Conservation (phyloP, 2,329 filamentous ascomycete species). For the Colletotrichum sp. region DNA sequence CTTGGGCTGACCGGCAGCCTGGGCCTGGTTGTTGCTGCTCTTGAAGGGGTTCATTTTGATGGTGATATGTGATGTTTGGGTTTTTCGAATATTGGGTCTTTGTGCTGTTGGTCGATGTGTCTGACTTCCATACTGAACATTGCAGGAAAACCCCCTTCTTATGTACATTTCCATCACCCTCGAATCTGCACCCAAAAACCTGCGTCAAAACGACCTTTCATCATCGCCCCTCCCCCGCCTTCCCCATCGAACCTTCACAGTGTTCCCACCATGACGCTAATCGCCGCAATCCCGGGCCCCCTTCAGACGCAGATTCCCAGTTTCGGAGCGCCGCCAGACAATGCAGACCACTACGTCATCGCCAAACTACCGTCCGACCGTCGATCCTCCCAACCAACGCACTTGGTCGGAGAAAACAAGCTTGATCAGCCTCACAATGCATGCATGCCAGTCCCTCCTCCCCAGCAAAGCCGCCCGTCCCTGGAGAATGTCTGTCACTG, state of each 20-base stretch:
- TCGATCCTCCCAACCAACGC: not conserved
- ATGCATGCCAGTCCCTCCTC: not conserved
- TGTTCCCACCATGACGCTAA: constrained; percentile 6
- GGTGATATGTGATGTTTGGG: not conserved
- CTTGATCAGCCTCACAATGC: not conserved
- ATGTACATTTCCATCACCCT: not conserved
- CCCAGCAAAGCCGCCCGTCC: not conserved
- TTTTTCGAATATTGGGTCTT: no score
- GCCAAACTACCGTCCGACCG: not conserved
- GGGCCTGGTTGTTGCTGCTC: constrained; percentile 1
- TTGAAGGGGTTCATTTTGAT: constrained; percentile 10
- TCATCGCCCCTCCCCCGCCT: constrained; percentile 2
- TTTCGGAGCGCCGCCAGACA: not conserved
- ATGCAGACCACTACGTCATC: not conserved
- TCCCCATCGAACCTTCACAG: not conserved
- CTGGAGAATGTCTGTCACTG: not conserved
- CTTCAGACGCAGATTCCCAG: not conserved
- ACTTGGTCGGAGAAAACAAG: not conserved
- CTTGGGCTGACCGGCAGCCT: constrained; percentile 19
- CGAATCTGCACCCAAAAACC: not conserved
- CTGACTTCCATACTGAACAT: no score
- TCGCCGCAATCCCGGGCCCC: not conserved
- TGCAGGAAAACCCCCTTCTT: not conserved
- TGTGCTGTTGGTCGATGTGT: no score
- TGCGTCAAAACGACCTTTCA: not conserved